Evolutionary conservation across 495 filamentous ascomycete genomes (phyloP).

Genomic region (Elasticomyces elasticus): DNA sequence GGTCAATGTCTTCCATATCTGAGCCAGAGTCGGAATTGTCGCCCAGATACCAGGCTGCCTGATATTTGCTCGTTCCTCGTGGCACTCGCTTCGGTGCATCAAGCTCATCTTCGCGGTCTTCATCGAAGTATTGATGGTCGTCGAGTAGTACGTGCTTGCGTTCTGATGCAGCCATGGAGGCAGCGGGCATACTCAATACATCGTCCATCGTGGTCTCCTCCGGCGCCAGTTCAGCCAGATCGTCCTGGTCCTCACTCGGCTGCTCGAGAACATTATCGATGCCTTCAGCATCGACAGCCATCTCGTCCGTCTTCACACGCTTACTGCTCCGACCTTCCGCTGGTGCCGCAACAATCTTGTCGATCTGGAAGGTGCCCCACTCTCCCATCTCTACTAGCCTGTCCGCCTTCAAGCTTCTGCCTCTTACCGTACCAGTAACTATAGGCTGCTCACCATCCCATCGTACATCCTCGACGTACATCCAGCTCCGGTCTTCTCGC

Average conservation of each 20-base stretch:
- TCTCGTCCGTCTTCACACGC: conserved; percentile 50
- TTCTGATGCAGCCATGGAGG: conserved; percentile 47
- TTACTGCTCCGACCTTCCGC: conserved; percentile 43
- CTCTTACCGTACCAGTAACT: conserved; percentile 79
- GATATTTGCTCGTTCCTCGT: conserved; percentile 85
- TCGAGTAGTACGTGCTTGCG: conserved; percentile 80
- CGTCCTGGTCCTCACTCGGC: conserved; percentile 70
- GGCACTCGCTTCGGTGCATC: conserved; percentile 64
- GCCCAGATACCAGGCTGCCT: conserved; percentile 84
- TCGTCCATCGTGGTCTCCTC: conserved; percentile 71
- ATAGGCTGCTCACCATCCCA: conserved; percentile 52
- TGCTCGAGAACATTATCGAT: conserved; percentile 49
- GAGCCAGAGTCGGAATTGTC: conserved; percentile 82
- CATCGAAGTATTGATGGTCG: conserved; percentile 96
- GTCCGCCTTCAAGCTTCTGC: conserved; percentile 78
- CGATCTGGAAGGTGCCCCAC: conserved; percentile 91
- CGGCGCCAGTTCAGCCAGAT: conserved; percentile 72
- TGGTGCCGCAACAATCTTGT: conserved; percentile 68
- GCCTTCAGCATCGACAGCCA: conserved; percentile 53
- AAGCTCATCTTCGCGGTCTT: conserved; percentile 62
- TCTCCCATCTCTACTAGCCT: conserved; percentile 83
- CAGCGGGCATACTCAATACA: conserved; percentile 43
- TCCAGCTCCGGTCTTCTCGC: conserved; percentile 90
- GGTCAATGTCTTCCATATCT: conserved; percentile 58
- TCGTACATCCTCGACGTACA: conserved; percentile 73